Evolutionary conservation across 495 filamentous ascomycete species (phyloP).

Genomic region (Pyronema omphalodes): DNA sequence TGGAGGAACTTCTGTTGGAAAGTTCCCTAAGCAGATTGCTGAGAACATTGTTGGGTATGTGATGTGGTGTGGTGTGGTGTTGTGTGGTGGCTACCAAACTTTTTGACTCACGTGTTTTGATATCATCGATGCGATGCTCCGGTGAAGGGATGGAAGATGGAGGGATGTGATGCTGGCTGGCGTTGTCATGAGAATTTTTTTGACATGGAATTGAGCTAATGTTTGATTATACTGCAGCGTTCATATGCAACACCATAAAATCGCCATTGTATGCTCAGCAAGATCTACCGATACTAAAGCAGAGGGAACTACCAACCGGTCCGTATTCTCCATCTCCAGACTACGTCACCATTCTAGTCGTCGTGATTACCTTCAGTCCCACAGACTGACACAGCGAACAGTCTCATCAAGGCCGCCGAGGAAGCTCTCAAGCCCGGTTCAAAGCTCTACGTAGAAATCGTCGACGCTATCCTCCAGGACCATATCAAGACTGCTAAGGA

Average conservation of each 20-base stretch:
- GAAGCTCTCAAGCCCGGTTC: conserved; percentile 44
- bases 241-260: conserved; percentile 44
- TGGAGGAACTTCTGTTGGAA: conserved; percentile 57
- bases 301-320: conserved; percentile 89
- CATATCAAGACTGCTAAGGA: conserved; percentile 48
- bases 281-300: conserved; percentile 73
- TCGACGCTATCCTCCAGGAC: conserved; percentile 54
- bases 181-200: too few relatives aligned
- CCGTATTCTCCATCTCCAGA: conserved; percentile 29
- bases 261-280: conserved; percentile 86
- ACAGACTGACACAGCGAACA: conserved; percentile 24
- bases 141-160: too few relatives aligned
- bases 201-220: too few relatives aligned
- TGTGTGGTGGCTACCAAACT: neutral
- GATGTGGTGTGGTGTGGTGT: neutral
- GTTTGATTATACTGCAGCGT: conserved; percentile 32
- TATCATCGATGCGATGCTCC: too few relatives aligned
- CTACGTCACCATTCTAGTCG: neutral
- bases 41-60: conserved; percentile 55
- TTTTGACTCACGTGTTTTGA: neutral
- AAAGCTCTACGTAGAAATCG: conserved; percentile 46
- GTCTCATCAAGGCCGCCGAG: conserved; percentile 49
- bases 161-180: too few relatives aligned
- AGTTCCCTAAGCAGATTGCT: conserved; percentile 51
- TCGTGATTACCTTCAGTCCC: too few relatives aligned